These are phyloP conservation scores for Lactarius evosmus DNA, from an alignment of 768 basidiomycete genomes.

Conservation along the genomic window DNA sequence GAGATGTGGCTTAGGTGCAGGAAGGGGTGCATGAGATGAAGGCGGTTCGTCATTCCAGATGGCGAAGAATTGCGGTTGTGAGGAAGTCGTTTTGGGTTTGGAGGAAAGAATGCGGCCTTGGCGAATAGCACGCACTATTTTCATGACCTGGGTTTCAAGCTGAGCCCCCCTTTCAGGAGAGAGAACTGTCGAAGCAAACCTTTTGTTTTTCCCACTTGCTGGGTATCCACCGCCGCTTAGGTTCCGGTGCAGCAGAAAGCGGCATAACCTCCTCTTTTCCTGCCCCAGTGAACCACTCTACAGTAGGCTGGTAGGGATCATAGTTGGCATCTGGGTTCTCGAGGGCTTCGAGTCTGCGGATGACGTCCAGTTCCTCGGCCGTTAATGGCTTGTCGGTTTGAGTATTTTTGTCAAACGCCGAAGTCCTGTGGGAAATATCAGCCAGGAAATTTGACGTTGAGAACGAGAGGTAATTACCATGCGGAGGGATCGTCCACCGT, in stretches of 20 bases:
- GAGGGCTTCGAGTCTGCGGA: conserved; percentile 80
- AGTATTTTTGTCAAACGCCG: conserved; percentile 84
- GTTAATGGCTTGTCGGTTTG: conserved; percentile 86
- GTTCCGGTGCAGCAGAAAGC: conserved; percentile 84
- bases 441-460: background rate
- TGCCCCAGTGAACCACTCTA: conserved; percentile 96
- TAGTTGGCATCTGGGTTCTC: conserved; percentile 91
- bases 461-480: conserved; percentile 53
- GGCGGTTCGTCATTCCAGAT: conserved; percentile 83
- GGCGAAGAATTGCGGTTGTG: conserved; percentile 69
- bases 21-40: conserved; percentile 79
- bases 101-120: conserved; percentile 91
- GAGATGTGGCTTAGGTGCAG: conserved; percentile 86
- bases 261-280: conserved; percentile 96
- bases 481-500: conserved; percentile 89
- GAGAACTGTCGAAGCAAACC: conserved; percentile 41
- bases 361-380: conserved; percentile 91
- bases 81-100: conserved; percentile 72
- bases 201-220: conserved; percentile 99
- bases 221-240: conserved; percentile 93
- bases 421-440: conserved; percentile 55
- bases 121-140: conserved; percentile 97
- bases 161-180: background rate
- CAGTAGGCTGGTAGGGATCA: conserved; percentile 89
- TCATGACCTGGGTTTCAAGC: conserved; percentile 72